Conservation (phyloP, 768 basidiomycete genomes). For the Kwoniella dendrophila region DNA sequence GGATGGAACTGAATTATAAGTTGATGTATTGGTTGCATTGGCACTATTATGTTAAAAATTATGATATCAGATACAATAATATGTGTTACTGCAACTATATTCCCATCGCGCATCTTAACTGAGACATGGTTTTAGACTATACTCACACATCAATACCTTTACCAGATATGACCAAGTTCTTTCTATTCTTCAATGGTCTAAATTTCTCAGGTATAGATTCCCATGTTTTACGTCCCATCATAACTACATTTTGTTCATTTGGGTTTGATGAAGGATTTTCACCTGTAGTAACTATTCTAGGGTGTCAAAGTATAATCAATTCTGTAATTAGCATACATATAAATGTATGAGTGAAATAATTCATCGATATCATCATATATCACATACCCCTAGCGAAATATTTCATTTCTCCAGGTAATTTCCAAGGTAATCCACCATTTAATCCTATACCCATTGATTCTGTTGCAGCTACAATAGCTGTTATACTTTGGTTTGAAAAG, state of each 20-base stretch:
- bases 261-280: constrained; percentile 59
- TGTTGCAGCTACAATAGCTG: constrained; percentile 93
- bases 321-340: background rate
- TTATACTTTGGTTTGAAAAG: constrained; percentile 57
- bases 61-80: background rate
- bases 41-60: background rate
- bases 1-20: constrained; percentile 23
- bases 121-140: background rate
- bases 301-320: no score
- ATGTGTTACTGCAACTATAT: background rate
- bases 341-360: background rate
- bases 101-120: background rate
- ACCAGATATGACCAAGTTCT: constrained; percentile 75
- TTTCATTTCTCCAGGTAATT: constrained; percentile 80
- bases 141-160: constrained; percentile 66
- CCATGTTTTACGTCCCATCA: constrained; percentile 98
- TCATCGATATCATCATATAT: background rate
- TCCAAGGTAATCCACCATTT: constrained; percentile 78
- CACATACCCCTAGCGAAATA: constrained; percentile 86
- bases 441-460: constrained; percentile 82
- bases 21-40: constrained; percentile 29
- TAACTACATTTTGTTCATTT: constrained; percentile 65
- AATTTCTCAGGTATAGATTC: constrained; percentile 87
- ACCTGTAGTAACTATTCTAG: constrained; percentile 47
- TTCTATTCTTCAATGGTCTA: constrained; percentile 72